phyloP scores from a whole-genome alignment of 805 yeast species.

The Hanseniaspora taiwanica region DNA sequence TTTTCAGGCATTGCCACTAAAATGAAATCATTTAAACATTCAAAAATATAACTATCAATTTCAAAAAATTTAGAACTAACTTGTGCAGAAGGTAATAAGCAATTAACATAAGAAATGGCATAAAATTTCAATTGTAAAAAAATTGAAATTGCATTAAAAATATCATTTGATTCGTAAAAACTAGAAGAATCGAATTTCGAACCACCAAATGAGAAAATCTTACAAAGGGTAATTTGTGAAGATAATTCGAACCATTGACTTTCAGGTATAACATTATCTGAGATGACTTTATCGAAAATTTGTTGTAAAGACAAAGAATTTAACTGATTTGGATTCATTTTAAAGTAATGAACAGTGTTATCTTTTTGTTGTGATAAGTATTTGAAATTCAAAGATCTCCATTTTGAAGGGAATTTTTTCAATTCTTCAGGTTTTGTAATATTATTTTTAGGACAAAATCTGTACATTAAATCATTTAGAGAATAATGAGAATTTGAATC shows the following conservation, averaged over 20 bases:
- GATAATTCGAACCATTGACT: slow-evolving; percentile 54
- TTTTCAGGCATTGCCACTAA: slow-evolving; percentile 30
- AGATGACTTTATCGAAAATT: slow-evolving; percentile 47
- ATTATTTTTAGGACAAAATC: not conserved
- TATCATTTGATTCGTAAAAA: slow-evolving; percentile 42
- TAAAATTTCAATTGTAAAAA: slow-evolving; percentile 52
- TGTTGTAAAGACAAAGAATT: slow-evolving; percentile 43
- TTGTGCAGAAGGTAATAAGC: slow-evolving; percentile 41
- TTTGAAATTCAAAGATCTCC: slow-evolving; percentile 42
- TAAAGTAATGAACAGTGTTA: slow-evolving; percentile 2
- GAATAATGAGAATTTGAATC: slow-evolving; percentile 28
- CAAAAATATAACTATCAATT: slow-evolving; percentile 56
- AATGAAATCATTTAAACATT: slow-evolving; percentile 58
- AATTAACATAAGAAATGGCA: slow-evolving; percentile 51
- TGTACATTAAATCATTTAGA: slow-evolving; percentile 32
- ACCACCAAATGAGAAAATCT: slow-evolving; percentile 16
- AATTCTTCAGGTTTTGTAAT: slow-evolving; percentile 15
- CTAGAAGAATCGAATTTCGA: slow-evolving; percentile 21
- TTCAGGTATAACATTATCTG: slow-evolving; percentile 33
- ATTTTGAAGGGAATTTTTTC: slow-evolving; percentile 37
- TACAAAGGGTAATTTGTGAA: slow-evolving; percentile 48
- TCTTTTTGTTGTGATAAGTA: slow-evolving; percentile 29
- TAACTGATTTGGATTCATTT: slow-evolving; percentile 25
- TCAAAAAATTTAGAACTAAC: slow-evolving; percentile 57
- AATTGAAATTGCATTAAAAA: slow-evolving; percentile 41